These are phyloP conservation scores for Trematosphaeria pertusa DNA, from an alignment of 2,329 filamentous ascomycete species.

Conservation along the genomic window DNA sequence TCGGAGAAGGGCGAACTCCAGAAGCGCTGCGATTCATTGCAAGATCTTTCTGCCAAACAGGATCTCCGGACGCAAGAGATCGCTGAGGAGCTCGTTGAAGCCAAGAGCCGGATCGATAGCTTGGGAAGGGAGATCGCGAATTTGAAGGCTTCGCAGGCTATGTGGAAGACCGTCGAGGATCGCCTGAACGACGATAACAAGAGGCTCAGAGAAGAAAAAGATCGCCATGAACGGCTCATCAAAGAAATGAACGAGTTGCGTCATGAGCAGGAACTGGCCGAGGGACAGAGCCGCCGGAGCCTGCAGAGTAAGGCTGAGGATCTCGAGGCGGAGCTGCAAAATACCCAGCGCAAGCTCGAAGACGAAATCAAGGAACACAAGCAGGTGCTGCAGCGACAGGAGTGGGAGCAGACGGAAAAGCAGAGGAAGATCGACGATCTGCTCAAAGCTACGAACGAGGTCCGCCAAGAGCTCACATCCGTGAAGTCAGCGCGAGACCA, in stretches of 20 bases:
- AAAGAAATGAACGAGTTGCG: slow-evolving; percentile 85
- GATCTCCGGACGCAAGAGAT: slow-evolving; percentile 90
- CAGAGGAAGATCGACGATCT: slow-evolving; percentile 95
- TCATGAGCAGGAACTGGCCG: slow-evolving; percentile 87
- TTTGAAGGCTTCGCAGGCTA: slow-evolving; percentile 90
- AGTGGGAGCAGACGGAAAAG: slow-evolving; percentile 86
- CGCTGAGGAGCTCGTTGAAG: slow-evolving; percentile 90
- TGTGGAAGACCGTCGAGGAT: slow-evolving; percentile 93
- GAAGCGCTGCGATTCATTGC: slow-evolving; percentile 77
- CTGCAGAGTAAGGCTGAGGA: slow-evolving; percentile 79
- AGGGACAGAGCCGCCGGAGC: slow-evolving; percentile 81
- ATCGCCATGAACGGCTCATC: slow-evolving; percentile 81
- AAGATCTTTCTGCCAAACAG: slow-evolving; percentile 86
- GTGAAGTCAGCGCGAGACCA: slow-evolving; percentile 89
- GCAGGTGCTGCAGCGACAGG: slow-evolving; percentile 81
- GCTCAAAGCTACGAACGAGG: slow-evolving; percentile 76
- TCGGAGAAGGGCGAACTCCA: slow-evolving; percentile 86
- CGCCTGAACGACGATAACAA: slow-evolving; percentile 90
- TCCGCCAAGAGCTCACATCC: slow-evolving; percentile 84
- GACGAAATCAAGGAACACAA: slow-evolving; percentile 85
- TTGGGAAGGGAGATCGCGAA: slow-evolving; percentile 91
- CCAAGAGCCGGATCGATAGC: slow-evolving; percentile 80
- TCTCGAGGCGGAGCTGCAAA: slow-evolving; percentile 78
- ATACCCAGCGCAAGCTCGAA: slow-evolving; percentile 81
- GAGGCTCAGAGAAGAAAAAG: slow-evolving; percentile 80